phyloP scores from a whole-genome alignment of 345 rosid genomes.

The Aethionema arabicum region DNA sequence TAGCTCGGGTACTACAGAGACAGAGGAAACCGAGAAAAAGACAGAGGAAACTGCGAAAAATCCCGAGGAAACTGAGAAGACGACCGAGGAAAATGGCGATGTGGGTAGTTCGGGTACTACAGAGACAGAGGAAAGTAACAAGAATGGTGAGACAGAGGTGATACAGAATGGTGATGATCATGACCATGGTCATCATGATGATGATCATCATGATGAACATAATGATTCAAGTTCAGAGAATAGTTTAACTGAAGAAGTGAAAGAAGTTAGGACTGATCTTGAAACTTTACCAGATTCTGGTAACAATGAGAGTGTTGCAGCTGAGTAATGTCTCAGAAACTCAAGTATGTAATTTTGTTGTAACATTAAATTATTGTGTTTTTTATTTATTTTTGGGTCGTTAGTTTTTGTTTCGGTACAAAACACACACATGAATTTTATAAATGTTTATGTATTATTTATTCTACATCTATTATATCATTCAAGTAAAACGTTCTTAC shows the following conservation, averaged over 20 bases:
- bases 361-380: too few relatives aligned
- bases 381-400: too few relatives aligned
- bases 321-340: conserved; percentile 42
- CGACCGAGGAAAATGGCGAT: conserved; percentile 10
- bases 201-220: conserved; percentile 31
- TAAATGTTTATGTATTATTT: too few relatives aligned
- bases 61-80: conserved; percentile 24
- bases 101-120: conserved; percentile 7
- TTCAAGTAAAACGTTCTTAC: too few relatives aligned
- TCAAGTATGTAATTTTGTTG: too few relatives aligned
- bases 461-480: too few relatives aligned
- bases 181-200: conserved; percentile 27
- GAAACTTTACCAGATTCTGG: conserved; percentile 61
- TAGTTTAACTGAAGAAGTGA: conserved; percentile 47
- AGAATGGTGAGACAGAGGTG: conserved; percentile 37
- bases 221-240: conserved; percentile 35
- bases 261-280: conserved; percentile 54
- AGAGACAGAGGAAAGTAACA: conserved; percentile 39
- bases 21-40: conserved; percentile 13
- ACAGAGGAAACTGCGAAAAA: conserved; percentile 25
- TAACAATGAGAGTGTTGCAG: conserved; percentile 40
- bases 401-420: too few relatives aligned
- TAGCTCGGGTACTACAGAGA: too few relatives aligned
- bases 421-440: too few relatives aligned
- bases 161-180: conserved; percentile 36